These are phyloP conservation scores for Lycium ferocissimum DNA, from an alignment of 257 asterid species.

Conservation along the genomic window DNA sequence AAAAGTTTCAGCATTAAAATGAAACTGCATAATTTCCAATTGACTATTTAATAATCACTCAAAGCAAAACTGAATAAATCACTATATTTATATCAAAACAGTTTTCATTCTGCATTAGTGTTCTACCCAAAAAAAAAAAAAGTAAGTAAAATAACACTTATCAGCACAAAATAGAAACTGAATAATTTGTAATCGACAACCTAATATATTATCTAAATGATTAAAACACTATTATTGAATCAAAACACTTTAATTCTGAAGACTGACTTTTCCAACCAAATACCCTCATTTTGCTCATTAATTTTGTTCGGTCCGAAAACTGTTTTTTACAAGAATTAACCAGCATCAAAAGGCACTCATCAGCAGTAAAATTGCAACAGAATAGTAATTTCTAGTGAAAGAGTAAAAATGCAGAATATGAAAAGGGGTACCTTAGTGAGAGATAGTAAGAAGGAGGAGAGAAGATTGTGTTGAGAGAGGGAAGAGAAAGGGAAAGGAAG, in stretches of 20 bases:
- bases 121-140: too few relatives aligned
- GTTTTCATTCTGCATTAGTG: too few relatives aligned
- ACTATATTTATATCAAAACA: too few relatives aligned
- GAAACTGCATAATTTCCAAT: too few relatives aligned
- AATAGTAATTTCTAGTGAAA: background rate
- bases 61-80: too few relatives aligned
- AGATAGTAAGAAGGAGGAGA: constrained; percentile 70
- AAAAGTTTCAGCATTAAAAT: too few relatives aligned
- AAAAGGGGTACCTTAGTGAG: constrained; percentile 66
- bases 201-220: background rate
- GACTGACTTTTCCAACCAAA: background rate
- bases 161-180: too few relatives aligned
- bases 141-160: too few relatives aligned
- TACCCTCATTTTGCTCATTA: background rate
- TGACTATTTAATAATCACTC: too few relatives aligned
- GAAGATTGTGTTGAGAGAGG: constrained; percentile 81
- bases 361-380: background rate
- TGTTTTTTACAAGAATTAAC: background rate
- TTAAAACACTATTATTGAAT: background rate
- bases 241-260: background rate
- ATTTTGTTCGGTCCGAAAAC: background rate
- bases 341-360: background rate
- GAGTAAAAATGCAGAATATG: too few relatives aligned
- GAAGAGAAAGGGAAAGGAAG: constrained; percentile 89
- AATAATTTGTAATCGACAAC: background rate